These are phyloP conservation scores for Mycena capillaripes DNA, from an alignment of 768 basidiomycete species.

Conservation along the genomic window DNA sequence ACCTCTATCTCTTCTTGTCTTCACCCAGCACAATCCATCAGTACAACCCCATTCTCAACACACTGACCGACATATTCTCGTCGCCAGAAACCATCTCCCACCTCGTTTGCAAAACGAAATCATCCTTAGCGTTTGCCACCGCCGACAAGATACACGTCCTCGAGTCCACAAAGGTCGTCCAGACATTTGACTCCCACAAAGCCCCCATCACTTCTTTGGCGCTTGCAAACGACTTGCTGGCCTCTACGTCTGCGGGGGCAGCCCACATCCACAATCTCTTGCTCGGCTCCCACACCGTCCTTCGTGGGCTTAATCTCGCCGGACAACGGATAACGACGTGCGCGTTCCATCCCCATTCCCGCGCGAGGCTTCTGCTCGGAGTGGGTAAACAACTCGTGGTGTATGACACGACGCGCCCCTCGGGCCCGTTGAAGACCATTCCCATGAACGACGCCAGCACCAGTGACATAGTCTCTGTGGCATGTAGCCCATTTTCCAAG, in stretches of 20 bases:
- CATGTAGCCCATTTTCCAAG: slow-evolving; percentile 84
- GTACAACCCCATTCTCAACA: slow-evolving; percentile 64
- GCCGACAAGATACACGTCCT: slow-evolving; percentile 64
- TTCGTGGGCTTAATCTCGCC: slow-evolving; percentile 65
- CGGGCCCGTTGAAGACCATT: slow-evolving; percentile 67
- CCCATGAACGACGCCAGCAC: slow-evolving; percentile 56
- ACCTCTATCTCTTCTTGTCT: slow-evolving; percentile 67
- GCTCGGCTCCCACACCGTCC: slow-evolving; percentile 63
- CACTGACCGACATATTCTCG: slow-evolving; percentile 59
- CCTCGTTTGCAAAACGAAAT: slow-evolving; percentile 51
- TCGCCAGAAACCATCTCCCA: slow-evolving; percentile 48
- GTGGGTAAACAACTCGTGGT: slow-evolving; percentile 66
- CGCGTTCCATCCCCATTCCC: slow-evolving; percentile 73
- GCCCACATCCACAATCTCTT: slow-evolving; percentile 74
- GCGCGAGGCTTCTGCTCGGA: slow-evolving; percentile 71
- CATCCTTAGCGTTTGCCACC: slow-evolving; percentile 62
- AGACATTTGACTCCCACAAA: slow-evolving; percentile 68
- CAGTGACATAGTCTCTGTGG: slow-evolving; percentile 68
- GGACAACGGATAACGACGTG: slow-evolving; percentile 60
- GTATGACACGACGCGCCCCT: slow-evolving; percentile 74
- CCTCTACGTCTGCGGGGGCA: slow-evolving; percentile 64
- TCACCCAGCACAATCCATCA: slow-evolving; percentile 61
- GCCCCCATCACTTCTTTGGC: slow-evolving; percentile 65
- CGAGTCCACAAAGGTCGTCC: slow-evolving; percentile 61
- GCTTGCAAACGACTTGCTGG: slow-evolving; percentile 74